Evolutionary conservation across 2,329 filamentous ascomycete genomes (phyloP).

Genomic region (Paradendryphiella salina): DNA sequence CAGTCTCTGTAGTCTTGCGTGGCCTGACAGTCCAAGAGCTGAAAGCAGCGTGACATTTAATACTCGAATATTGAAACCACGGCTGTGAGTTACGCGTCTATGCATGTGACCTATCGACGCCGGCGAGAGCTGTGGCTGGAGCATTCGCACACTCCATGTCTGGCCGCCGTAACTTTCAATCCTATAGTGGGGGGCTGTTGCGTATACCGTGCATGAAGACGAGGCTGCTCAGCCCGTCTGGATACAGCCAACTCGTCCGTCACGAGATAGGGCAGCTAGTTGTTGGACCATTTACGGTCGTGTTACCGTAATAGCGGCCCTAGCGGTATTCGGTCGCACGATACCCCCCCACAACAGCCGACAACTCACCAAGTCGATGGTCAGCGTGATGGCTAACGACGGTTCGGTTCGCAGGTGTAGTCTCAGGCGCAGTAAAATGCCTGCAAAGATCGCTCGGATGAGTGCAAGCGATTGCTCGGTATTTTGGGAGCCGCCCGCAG

Average conservation of each 20-base stretch:
- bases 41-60: constrained; percentile 14
- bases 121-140: constrained; percentile 27
- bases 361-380: constrained; percentile 6
- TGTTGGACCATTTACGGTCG: constrained; percentile 3
- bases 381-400: constrained; percentile 1
- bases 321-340: constrained; percentile 5
- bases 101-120: constrained; percentile 23
- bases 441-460: constrained; percentile 15
- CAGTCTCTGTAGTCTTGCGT: constrained; percentile 23
- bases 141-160: constrained; percentile 4
- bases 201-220: constrained; percentile 8
- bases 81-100: constrained; percentile 13
- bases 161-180: neutral
- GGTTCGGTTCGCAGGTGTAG: constrained; percentile 8
- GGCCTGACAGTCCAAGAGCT: constrained; percentile 21
- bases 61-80: constrained; percentile 5
- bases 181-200: neutral
- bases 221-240: constrained; percentile 9
- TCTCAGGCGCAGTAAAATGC: constrained; percentile 10
- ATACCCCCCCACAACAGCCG: constrained; percentile 2
- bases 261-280: constrained; percentile 1
- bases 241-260: neutral
- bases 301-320: constrained; percentile 1
- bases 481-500: constrained; percentile 20
- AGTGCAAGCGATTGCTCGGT: constrained; percentile 22